A percentile compares a stretch with the other conserved stretches of the same genome.
These are phyloP conservation scores for Colletotrichum plurivorum DNA, from an alignment of 2,329 filamentous ascomycete genomes.

Conservation along the genomic window DNA sequence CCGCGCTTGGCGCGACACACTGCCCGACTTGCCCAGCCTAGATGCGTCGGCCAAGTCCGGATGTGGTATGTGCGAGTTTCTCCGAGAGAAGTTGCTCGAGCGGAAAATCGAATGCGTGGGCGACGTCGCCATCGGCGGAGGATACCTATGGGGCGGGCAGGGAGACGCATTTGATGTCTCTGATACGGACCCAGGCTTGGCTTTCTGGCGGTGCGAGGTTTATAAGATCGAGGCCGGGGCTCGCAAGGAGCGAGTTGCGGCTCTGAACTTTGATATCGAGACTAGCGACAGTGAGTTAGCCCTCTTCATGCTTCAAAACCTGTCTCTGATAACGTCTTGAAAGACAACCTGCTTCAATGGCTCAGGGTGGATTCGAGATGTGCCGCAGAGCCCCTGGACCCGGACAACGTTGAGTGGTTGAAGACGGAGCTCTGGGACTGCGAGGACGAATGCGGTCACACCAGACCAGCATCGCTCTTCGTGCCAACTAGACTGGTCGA, in stretches of 20 bases:
- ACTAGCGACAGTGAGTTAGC: background rate
- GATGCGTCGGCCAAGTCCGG: background rate
- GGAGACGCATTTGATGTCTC: background rate
- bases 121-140: background rate
- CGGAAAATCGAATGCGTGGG: background rate
- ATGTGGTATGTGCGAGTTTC: background rate
- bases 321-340: background rate
- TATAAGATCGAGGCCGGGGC: background rate
- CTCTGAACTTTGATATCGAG: slow-evolving; percentile 12
- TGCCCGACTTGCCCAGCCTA: background rate
- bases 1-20: background rate
- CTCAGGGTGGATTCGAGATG: background rate
- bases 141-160: slow-evolving; percentile 9
- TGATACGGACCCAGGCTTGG: background rate
- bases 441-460: background rate
- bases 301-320: background rate
- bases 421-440: background rate
- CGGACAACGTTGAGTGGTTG: background rate
- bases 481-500: slow-evolving; percentile 14
- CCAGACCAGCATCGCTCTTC: background rate
- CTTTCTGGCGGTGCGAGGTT: slow-evolving; percentile 16
- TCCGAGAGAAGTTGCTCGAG: background rate
- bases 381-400: background rate
- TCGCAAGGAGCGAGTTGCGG: background rate
- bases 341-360: background rate